Evolutionary conservation across 2,329 filamentous ascomycete species (phyloP), one percentile per base, ranked within the genome.

Genomic region (Ceratocystis smalleyi): DNA sequence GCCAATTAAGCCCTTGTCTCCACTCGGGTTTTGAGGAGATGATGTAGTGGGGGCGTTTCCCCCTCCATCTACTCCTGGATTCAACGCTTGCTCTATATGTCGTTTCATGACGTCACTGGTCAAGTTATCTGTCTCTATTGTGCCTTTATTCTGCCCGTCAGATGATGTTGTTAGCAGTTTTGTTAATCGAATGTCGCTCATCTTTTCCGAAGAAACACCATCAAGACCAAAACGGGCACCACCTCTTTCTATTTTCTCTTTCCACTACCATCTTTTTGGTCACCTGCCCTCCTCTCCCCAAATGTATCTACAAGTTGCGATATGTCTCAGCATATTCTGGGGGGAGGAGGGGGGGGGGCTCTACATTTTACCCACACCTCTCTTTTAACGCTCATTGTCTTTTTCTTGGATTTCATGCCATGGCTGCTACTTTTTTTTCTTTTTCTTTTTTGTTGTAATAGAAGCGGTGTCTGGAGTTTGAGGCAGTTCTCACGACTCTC

Each of bases 1-100:
- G 66, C 84, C 84, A 3, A 86, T 87, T 70, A 83, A 84, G 72
- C 84, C 84, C 51, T 73, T 86, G 59, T 86, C 83, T 43, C 83
- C 83, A 12, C 75, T 85, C 70, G 80, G 82, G 67, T 81, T 85
- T 68, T 81, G 27, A 73, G 72, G 62, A n/a, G n/a, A 22, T 24
- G n/a, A 43, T 19, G 32, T 15, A 30, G 27, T 30, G n/a, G 27
- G 51, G 51, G 27, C 2, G 12, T 17, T n/a, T 24, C 35, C 10
- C 3, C 12, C 10, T 40, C 35, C 27, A 27, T 27, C 27, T 10
- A 51, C 47, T 22, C 10, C 10, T 24, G 19, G 8, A 15, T 15
- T 35, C 2, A n/a, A 35, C 19, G 12, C 35, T 40, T 40, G 35
- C 10, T 49, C n/a, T 24, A 15, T 12, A 47, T 15, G 12, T 45